phyloP scores from a whole-genome alignment of 75 land plant species.

The Pinus tabuliformis region DNA sequence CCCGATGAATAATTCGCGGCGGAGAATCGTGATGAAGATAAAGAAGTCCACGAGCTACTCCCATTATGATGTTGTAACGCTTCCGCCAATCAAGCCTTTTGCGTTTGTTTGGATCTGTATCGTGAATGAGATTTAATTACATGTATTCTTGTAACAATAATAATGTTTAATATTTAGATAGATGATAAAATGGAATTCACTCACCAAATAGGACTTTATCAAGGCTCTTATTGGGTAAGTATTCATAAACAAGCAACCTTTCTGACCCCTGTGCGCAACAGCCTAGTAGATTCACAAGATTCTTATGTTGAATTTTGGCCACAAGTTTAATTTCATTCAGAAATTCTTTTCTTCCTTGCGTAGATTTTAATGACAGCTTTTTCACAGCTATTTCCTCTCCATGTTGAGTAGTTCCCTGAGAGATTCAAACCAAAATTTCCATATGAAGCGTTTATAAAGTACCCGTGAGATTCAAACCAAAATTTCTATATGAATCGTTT shows the following conservation, averaged over 20 bases:
- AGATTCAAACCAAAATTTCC: neutral
- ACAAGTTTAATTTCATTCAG: constrained; percentile 33
- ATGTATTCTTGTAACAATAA: too few species aligned
- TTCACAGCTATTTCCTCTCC: constrained; percentile 59
- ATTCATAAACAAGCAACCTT: constrained; percentile 43
- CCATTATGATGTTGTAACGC: constrained; percentile 28
- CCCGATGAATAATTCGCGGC: too few species aligned
- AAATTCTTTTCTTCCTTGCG: constrained; percentile 34
- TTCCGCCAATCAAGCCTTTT: constrained; percentile 14
- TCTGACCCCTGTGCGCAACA: constrained; percentile 41
- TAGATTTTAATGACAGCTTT: constrained; percentile 18
- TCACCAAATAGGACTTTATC: constrained; percentile 20
- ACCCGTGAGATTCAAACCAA: too few species aligned
- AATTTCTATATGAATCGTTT: too few species aligned
- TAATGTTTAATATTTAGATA: too few species aligned
- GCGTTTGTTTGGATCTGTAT: too few species aligned
- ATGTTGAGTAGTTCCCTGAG: constrained; percentile 28
- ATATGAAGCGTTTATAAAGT: too few species aligned
- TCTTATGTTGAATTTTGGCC: constrained; percentile 32
- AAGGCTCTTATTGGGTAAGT: constrained; percentile 42
- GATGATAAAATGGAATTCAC: neutral
- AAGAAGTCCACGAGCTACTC: constrained; percentile 32
- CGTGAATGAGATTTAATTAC: too few species aligned
- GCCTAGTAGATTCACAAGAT: constrained; percentile 24
- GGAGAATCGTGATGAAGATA: constrained; percentile 18